phyloP scores from a whole-genome alignment of 164 flowering plant genomes.

The Liquidambar formosana region DNA sequence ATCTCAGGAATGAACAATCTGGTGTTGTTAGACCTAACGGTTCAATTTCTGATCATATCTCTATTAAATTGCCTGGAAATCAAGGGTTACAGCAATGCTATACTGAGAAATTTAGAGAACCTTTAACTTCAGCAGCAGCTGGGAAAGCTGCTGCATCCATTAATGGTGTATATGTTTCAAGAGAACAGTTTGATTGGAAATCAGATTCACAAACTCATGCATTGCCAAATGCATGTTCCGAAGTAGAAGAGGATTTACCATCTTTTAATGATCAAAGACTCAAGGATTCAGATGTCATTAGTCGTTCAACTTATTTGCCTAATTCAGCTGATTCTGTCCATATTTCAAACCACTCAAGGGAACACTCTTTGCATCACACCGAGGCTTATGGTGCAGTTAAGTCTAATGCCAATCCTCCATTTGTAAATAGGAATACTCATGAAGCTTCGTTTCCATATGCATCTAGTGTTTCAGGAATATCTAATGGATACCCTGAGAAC shows the following conservation, averaged over 20 bases:
- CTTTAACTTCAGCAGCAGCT: constrained; percentile 15
- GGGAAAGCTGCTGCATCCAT: constrained; percentile 8
- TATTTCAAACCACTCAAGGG: constrained; percentile 23
- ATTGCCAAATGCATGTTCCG: constrained; percentile 16
- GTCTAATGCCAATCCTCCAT: constrained; percentile 21
- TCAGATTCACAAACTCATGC: constrained; percentile 18
- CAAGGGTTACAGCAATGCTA: constrained; percentile 20
- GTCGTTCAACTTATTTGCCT: constrained; percentile 20
- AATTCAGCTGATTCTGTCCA: constrained; percentile 17
- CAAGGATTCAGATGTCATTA: constrained; percentile 50
- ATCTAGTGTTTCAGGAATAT: constrained; percentile 17
- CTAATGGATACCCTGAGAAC: constrained; percentile 37
- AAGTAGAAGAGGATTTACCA: constrained; percentile 46
- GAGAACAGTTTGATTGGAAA: constrained; percentile 25
- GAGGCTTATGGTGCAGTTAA: constrained; percentile 18
- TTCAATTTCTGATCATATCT: constrained; percentile 15
- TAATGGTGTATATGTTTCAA: constrained; percentile 12
- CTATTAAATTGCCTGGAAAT: constrained; percentile 17
- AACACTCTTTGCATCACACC: constrained; percentile 19
- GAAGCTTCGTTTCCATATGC: constrained; percentile 22
- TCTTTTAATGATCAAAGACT: constrained; percentile 50
- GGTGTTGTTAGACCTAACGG: constrained; percentile 15
- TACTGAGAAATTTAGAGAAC: constrained; percentile 26
- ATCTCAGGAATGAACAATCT: constrained; percentile 20
- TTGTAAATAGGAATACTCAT: constrained; percentile 24